Conservation (phyloP, 495 filamentous ascomycete genomes). For the Coniosporium apollinis region DNA sequence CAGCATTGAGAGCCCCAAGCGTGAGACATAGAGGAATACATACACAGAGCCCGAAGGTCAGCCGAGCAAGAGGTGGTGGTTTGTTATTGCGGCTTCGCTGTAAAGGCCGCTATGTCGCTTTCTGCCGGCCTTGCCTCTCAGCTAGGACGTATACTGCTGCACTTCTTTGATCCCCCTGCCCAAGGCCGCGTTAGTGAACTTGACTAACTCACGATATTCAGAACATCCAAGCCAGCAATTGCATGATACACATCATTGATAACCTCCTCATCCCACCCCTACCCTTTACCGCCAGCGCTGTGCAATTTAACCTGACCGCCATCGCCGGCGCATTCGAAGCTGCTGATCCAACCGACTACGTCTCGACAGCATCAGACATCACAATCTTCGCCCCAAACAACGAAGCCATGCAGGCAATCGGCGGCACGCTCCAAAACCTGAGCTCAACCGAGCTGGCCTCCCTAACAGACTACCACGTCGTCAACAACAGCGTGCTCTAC, state of each 20-base stretch:
- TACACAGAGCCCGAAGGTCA: too few species aligned
- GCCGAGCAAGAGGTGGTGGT: too few species aligned
- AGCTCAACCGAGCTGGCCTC: not conserved
- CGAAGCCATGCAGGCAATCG: slow-evolving; percentile 4
- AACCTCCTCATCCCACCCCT: slow-evolving; percentile 13
- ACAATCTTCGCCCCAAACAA: slow-evolving; percentile 8
- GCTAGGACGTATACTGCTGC: too few species aligned
- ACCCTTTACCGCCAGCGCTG: slow-evolving; percentile 5
- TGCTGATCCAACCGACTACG: slow-evolving; percentile 1
- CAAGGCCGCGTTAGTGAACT: too few species aligned
- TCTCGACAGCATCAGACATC: slow-evolving; percentile 4
- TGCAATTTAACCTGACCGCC: slow-evolving; percentile 15
- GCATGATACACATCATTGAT: slow-evolving; percentile 19
- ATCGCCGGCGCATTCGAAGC: slow-evolving; percentile 11
- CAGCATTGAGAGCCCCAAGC: too few species aligned
- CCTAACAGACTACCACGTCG: not conserved
- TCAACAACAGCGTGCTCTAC: slow-evolving; percentile 1
- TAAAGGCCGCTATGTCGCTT: too few species aligned
- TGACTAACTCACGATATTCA: too few species aligned
- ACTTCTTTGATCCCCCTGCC: too few species aligned
- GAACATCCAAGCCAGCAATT: slow-evolving; percentile 9
- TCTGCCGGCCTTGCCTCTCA: too few species aligned
- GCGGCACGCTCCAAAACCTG: not conserved
- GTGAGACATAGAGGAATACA: too few species aligned
- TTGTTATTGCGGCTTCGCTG: too few species aligned